A percentile compares a stretch with the other conserved stretches of the same genome.
These are phyloP conservation scores for Phytopythium aichiense DNA, from an alignment of 352 stramenopile species.

Conservation along the genomic window DNA sequence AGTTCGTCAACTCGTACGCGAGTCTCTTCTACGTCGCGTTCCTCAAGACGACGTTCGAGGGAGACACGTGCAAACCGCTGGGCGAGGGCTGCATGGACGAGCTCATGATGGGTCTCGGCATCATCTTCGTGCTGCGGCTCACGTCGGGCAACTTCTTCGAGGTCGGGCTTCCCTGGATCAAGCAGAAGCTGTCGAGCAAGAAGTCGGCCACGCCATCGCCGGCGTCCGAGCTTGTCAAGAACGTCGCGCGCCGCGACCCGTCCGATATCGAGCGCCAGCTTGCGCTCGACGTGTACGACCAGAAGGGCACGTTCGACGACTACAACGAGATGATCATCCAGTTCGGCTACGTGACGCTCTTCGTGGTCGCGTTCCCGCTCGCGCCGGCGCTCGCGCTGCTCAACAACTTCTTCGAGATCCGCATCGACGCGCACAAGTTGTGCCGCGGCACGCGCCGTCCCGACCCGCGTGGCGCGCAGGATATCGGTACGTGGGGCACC, in stretches of 20 bases:
- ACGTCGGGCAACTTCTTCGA: conserved; percentile 82
- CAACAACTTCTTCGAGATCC: conserved; percentile 93
- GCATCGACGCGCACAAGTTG: conserved; percentile 87
- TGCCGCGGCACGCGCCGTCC: conserved; percentile 67
- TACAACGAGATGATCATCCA: conserved; percentile 90
- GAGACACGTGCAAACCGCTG: conserved; percentile 37
- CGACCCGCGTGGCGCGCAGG: conserved; percentile 69
- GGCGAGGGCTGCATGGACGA: conserved; percentile 70
- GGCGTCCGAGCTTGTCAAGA: conserved; percentile 28
- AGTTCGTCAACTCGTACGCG: conserved; percentile 83
- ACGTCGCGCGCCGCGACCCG: conserved; percentile 23
- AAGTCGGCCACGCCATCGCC: not conserved
- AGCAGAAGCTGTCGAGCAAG: conserved; percentile 39
- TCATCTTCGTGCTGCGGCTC: conserved; percentile 69
- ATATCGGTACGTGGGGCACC: conserved; percentile 91
- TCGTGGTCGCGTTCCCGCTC: conserved; percentile 91
- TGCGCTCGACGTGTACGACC: conserved; percentile 59
- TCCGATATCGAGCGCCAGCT: conserved; percentile 63
- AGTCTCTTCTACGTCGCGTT: conserved; percentile 86
- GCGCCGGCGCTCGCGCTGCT: conserved; percentile 85
- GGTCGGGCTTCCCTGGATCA: conserved; percentile 67
- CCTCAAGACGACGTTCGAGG: conserved; percentile 61
- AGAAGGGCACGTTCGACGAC: conserved; percentile 78
- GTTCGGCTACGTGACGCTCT: conserved; percentile 92
- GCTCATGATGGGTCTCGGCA: conserved; percentile 66